Evolutionary conservation across 768 basidiomycete species (phyloP).

Genomic region (Auriscalpium vulgare): DNA sequence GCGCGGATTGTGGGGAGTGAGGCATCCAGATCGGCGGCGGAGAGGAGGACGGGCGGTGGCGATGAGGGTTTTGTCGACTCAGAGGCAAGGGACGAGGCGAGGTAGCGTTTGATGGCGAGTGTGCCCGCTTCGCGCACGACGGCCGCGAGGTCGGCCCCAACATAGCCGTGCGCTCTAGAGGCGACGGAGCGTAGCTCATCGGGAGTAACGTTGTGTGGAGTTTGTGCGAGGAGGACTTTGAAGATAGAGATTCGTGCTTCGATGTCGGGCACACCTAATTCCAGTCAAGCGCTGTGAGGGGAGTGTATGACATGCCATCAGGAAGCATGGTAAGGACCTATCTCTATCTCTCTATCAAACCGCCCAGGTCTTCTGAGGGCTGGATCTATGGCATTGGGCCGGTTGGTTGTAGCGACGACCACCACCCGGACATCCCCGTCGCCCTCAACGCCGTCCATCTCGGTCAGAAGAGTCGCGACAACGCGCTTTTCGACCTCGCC

Average conservation of each 20-base stretch:
- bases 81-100: constrained; percentile 19
- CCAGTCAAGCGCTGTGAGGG: background rate
- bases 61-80: constrained; percentile 8
- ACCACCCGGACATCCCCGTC: constrained; percentile 60
- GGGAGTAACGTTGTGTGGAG: constrained; percentile 62
- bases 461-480: constrained; percentile 88
- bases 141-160: constrained; percentile 91
- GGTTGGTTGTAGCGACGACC: constrained; percentile 93
- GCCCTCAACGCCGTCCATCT: constrained; percentile 83
- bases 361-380: constrained; percentile 83
- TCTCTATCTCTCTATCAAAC: constrained; percentile 94
- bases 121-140: constrained; percentile 92
- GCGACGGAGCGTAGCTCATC: constrained; percentile 62
- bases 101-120: constrained; percentile 80
- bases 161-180: constrained; percentile 85
- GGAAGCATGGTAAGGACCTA: constrained; percentile 42
- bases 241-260: constrained; percentile 82
- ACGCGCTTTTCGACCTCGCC: constrained; percentile 96
- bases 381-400: constrained; percentile 93
- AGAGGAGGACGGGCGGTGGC: constrained; percentile 18
- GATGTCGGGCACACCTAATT: constrained; percentile 78
- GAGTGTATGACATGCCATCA: background rate
- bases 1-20: constrained; percentile 80
- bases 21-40: constrained; percentile 58
- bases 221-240: constrained; percentile 71